Conservation (phyloP, 2,329 filamentous ascomycete species). For the Trichoderma breve region DNA sequence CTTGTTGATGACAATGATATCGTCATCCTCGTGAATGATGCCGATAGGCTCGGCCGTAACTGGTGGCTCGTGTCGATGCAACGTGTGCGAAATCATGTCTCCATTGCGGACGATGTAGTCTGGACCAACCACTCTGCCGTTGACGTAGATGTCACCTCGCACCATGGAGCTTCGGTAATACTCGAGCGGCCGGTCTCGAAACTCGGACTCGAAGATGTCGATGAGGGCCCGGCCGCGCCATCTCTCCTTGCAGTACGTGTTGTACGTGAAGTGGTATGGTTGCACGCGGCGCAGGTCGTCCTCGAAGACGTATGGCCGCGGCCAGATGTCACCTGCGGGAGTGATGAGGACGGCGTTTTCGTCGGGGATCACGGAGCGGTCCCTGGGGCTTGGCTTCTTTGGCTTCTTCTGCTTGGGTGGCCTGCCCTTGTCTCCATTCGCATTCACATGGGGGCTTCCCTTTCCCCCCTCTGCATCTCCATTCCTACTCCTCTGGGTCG, state of each 20-base stretch:
- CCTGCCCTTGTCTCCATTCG: not conserved
- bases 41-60: constrained; percentile 77
- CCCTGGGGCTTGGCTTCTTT: constrained; percentile 12
- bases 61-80: constrained; percentile 94
- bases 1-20: constrained; percentile 96
- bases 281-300: constrained; percentile 77
- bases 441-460: not conserved
- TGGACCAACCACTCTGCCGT: constrained; percentile 67
- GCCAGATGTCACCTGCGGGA: constrained; percentile 43
- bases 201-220: constrained; percentile 88
- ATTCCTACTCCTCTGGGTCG: not conserved
- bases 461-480: not conserved
- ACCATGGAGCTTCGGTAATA: constrained; percentile 89
- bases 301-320: constrained; percentile 76
- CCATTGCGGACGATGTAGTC: constrained; percentile 80
- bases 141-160: constrained; percentile 73
- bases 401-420: not conserved
- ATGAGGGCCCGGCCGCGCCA: constrained; percentile 81
- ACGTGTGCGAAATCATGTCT: constrained; percentile 85
- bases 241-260: constrained; percentile 89
- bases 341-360: constrained; percentile 31
- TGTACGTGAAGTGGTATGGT: constrained; percentile 92
- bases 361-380: constrained; percentile 22
- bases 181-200: constrained; percentile 78
- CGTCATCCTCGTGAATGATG: constrained; percentile 86